Percentiles rank a stretch among this genome's conserved stretches.
phyloP scores from a whole-genome alignment of 352 stramenopile genomes.

The Sclerospora graminicola region DNA sequence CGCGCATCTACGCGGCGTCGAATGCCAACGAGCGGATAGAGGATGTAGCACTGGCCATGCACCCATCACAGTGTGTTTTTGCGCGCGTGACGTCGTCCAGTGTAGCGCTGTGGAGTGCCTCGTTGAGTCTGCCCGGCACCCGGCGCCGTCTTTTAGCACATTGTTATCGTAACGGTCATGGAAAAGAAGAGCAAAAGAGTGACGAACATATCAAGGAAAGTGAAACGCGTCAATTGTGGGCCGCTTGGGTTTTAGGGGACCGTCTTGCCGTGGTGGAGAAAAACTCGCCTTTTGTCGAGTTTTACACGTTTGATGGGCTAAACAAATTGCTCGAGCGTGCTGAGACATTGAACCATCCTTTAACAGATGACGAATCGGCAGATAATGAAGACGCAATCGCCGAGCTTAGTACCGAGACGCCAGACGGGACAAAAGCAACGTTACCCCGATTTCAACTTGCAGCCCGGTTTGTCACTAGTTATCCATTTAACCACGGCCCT shows the following conservation, averaged over 20 bases:
- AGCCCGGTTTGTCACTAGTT: slow-evolving; percentile 37
- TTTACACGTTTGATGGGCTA: slow-evolving; percentile 61
- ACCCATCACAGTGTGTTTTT: slow-evolving; percentile 39
- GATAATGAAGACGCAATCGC: not conserved
- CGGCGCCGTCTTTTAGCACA: slow-evolving; percentile 26
- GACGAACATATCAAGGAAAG: slow-evolving; percentile 9
- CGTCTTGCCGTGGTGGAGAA: slow-evolving; percentile 58
- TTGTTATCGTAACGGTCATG: slow-evolving; percentile 23
- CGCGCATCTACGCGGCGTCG: slow-evolving; percentile 39
- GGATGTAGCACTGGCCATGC: slow-evolving; percentile 40
- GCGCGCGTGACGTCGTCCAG: slow-evolving; percentile 35
- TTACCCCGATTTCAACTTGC: slow-evolving; percentile 13
- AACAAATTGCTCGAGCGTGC: slow-evolving; percentile 10
- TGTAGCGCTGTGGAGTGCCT: slow-evolving; percentile 44
- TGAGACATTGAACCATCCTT: slow-evolving; percentile 4
- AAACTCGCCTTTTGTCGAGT: slow-evolving; percentile 45
- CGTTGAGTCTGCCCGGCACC: slow-evolving; percentile 15
- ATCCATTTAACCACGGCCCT: slow-evolving; percentile 47
- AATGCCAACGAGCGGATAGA: slow-evolving; percentile 20
- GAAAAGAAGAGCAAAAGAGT: not conserved
- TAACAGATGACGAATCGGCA: not conserved
- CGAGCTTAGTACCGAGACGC: slow-evolving; percentile 1
- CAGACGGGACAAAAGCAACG: slow-evolving; percentile 4
- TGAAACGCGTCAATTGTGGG: slow-evolving; percentile 27
- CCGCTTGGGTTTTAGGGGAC: slow-evolving; percentile 40